Conservation (phyloP, 2,329 filamentous ascomycete genomes). For the Ophiostoma fasciatum region DNA sequence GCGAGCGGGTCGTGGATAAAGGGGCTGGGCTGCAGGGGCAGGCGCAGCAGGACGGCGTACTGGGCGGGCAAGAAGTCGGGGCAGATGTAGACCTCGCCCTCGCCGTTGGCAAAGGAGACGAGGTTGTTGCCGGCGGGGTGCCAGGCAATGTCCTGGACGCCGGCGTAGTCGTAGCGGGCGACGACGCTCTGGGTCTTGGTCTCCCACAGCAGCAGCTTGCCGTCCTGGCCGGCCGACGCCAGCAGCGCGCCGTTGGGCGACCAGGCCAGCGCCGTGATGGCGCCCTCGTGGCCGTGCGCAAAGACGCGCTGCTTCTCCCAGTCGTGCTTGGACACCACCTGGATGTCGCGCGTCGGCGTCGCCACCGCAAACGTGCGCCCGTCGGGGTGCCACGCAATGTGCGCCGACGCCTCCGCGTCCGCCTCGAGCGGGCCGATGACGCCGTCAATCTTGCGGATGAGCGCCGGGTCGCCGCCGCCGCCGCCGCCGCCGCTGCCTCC, state of each 20-base stretch:
- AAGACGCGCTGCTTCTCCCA: conserved; percentile 81
- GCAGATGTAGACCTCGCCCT: conserved; percentile 88
- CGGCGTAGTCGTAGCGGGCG: conserved; percentile 62
- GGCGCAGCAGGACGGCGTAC: conserved; percentile 38
- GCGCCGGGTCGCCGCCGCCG: conserved; percentile 36
- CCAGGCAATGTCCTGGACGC: conserved; percentile 79
- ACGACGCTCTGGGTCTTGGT: conserved; percentile 73
- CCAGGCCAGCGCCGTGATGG: conserved; percentile 82
- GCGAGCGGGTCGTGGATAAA: conserved; percentile 69
- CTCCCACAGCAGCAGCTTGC: conserved; percentile 72
- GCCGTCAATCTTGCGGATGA: conserved; percentile 74
- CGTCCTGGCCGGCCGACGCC: conserved; percentile 52
- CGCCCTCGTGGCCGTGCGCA: conserved; percentile 61
- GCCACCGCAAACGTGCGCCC: conserved; percentile 79
- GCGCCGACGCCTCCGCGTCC: conserved; percentile 60
- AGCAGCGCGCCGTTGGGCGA: conserved; percentile 87
- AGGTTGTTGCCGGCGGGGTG: conserved; percentile 87
- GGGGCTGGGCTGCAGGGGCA: conserved; percentile 58
- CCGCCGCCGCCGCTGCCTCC: neutral
- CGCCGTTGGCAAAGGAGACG: conserved; percentile 78
- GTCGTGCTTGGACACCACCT: conserved; percentile 75
- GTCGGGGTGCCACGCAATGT: conserved; percentile 83
- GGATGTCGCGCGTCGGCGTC: conserved; percentile 68
- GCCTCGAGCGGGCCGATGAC: conserved; percentile 66
- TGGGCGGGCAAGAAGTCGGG: conserved; percentile 51